Evolutionary conservation across 75 land plant genomes (phyloP), one percentile per base, ranked within the genome.

Genomic region (Adiantum capillusveneris): DNA sequence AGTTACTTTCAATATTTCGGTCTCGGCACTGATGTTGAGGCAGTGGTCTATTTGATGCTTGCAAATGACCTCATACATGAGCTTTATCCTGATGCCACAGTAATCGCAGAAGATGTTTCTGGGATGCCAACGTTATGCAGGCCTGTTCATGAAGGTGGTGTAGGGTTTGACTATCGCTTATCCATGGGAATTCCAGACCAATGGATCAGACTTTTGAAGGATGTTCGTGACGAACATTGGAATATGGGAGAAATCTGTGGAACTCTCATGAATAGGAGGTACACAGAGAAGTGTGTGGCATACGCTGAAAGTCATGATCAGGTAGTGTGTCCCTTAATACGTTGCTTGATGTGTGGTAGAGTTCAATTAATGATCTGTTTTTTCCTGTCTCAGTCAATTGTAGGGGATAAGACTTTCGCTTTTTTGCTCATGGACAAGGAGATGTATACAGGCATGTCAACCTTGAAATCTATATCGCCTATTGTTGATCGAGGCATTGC

Each of bases 251-350:
- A 94, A 57, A 83, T 94, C 57, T 77, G 72, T 1, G 58, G 55
- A 57, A 73, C 70, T 22, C 61, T 94, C 59, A 77, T 86, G 28
- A 86, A 94, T 51, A 74, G 98, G 72, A 83, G 98, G 67, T 86
- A 89, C 64, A 79, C 86, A 18, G 98, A 94, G 64, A 86, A 79
- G 67, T 89, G 95, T 69, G 67, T 94, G 59, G 60, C 96, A 14
- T 94, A 94, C 78, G 96, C 98, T 31, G 98, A 94, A 50, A 83
- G 96, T 69, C 98, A 94, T 78, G 98, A 94, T 48, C 98, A 93
- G 95, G 98, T 93, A 71, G 42, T 30, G 3, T 51, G 46, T 12
- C 20, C 29, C 44, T 27, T 14, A 34, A 9, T 9, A 39, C 13
- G 13, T 13, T 39, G 12, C 42, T 39, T 39, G 42, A 7, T 46